These are phyloP conservation scores for Cercospora canescens DNA, from an alignment of 2,329 filamentous ascomycete species.

Conservation along the genomic window DNA sequence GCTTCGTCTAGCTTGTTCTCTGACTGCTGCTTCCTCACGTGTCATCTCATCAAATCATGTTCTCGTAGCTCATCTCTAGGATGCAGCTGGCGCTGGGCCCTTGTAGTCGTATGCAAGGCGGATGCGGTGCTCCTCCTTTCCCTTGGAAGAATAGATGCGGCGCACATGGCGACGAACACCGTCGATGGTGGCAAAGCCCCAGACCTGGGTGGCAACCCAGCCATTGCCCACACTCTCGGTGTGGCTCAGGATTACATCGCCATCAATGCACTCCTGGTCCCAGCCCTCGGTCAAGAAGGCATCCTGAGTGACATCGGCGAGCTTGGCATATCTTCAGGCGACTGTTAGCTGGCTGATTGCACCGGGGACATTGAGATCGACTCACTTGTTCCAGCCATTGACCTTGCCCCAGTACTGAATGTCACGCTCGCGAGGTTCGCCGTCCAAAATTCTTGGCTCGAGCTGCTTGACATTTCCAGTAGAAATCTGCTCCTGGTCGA, in stretches of 20 bases:
- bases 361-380: neutral
- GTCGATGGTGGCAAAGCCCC: conserved; percentile 49
- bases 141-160: conserved; percentile 40
- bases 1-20: neutral
- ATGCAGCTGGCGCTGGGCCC: conserved; percentile 4
- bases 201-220: conserved; percentile 59
- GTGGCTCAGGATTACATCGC: conserved; percentile 49
- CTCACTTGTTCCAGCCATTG: conserved; percentile 54
- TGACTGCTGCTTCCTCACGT: neutral
- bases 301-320: conserved; percentile 38
- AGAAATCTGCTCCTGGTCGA: conserved; percentile 61
- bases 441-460: conserved; percentile 60
- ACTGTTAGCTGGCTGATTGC: neutral
- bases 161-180: conserved; percentile 43
- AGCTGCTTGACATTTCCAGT: conserved; percentile 70
- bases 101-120: conserved; percentile 46
- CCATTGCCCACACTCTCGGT: conserved; percentile 49
- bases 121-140: conserved; percentile 39
- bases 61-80: conserved; percentile 5
- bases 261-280: conserved; percentile 52
- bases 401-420: conserved; percentile 81
- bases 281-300: conserved; percentile 60
- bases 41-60: neutral
- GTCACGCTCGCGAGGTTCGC: conserved; percentile 62
- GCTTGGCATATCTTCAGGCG: conserved; percentile 39